Evolutionary conservation across 1,284 basidiomycete genomes (phyloP).

Genomic region (Irpex rosettiformis): DNA sequence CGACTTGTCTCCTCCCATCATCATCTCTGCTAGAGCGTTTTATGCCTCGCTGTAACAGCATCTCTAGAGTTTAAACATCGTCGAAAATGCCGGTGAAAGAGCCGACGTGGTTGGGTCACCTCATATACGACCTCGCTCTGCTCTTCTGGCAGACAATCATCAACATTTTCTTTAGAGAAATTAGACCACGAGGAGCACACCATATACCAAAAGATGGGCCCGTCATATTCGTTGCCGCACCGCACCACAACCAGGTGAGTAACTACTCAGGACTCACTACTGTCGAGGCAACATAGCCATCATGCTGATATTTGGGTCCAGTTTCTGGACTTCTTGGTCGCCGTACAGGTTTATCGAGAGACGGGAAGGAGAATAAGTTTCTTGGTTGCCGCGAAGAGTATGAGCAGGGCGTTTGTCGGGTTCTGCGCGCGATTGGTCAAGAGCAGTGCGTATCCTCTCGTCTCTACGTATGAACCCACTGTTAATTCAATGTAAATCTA

Average conservation of each 20-base stretch:
- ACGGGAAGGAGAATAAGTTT: constrained; percentile 86
- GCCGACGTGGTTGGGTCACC: constrained; percentile 15
- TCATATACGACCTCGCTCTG: constrained; percentile 64
- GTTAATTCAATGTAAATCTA: neutral
- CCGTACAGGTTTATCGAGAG: constrained; percentile 86
- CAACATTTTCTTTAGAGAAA: constrained; percentile 97
- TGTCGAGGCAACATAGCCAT: neutral
- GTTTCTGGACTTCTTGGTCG: constrained; percentile 94
- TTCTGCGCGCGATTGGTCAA: constrained; percentile 85
- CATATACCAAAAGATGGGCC: constrained; percentile 92
- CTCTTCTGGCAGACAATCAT: constrained; percentile 82
- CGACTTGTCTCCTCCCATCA: neutral
- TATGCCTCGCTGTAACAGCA: neutral
- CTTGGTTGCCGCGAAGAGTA: constrained; percentile 90
- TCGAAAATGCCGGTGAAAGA: neutral
- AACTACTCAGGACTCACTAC: neutral
- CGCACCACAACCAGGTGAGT: constrained; percentile 93
- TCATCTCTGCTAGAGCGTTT: neutral
- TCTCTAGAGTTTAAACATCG: neutral
- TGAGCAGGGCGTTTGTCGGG: constrained; percentile 81
- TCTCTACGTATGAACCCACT: neutral
- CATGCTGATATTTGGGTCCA: constrained; percentile 34
- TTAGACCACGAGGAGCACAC: constrained; percentile 92
- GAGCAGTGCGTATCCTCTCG: constrained; percentile 65
- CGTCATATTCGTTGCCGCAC: constrained; percentile 95